These are phyloP conservation scores for Dimocarpus longan DNA, from an alignment of 345 rosid genomes.

Conservation along the genomic window DNA sequence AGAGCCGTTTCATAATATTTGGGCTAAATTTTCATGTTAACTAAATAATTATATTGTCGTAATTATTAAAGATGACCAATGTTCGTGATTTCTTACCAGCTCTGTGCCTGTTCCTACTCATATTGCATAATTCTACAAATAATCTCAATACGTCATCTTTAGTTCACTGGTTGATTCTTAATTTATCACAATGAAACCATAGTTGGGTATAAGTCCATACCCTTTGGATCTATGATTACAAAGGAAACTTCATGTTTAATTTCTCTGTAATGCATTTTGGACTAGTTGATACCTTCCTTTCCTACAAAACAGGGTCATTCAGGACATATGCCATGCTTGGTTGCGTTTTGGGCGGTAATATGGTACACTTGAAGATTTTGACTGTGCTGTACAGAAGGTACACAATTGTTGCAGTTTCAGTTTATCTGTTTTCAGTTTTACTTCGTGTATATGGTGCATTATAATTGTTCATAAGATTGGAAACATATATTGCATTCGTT, in stretches of 20 bases:
- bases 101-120: neutral
- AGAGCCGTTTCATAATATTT: neutral
- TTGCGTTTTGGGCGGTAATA: conserved; percentile 81
- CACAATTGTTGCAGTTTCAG: conserved; percentile 1
- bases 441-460: neutral
- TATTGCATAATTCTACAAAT: neutral
- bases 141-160: neutral
- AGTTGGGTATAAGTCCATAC: neutral
- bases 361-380: conserved; percentile 76
- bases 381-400: conserved; percentile 86
- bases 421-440: neutral
- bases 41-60: neutral
- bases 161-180: neutral
- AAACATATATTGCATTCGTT: neutral
- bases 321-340: conserved; percentile 82
- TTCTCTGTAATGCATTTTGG: conserved; percentile 35
- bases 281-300: conserved; percentile 61
- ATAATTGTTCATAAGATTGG: neutral
- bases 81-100: neutral
- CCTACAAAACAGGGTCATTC: conserved; percentile 72
- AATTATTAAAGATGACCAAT: neutral
- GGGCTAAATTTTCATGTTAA: neutral
- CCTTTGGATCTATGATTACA: conserved; percentile 1
- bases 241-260: conserved; percentile 10
- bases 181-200: neutral